phyloP scores from a whole-genome alignment of 2,329 filamentous ascomycete species.

The Venturia asperata region DNA sequence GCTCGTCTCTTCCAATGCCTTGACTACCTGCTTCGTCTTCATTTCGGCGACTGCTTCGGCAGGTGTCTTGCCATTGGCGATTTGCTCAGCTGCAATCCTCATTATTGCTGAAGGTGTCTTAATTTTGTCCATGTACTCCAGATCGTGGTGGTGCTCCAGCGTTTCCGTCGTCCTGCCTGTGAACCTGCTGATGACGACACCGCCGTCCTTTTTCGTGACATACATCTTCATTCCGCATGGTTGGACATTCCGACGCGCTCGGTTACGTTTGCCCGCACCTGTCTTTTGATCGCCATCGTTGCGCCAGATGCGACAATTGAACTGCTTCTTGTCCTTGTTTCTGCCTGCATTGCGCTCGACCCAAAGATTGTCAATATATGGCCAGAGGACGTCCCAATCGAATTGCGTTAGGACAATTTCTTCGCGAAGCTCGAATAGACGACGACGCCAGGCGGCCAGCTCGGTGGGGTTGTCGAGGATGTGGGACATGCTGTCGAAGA shows the following conservation, averaged over 20 bases:
- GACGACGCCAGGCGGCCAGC: slow-evolving; percentile 14
- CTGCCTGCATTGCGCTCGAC: slow-evolving; percentile 18
- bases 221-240: slow-evolving; percentile 20
- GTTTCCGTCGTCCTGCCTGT: slow-evolving; percentile 10
- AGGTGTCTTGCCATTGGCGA: slow-evolving; percentile 15
- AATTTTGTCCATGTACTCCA: slow-evolving; percentile 18
- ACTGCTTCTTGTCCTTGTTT: slow-evolving; percentile 15
- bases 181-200: slow-evolving; percentile 14
- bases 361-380: slow-evolving; percentile 18
- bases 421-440: slow-evolving; percentile 15
- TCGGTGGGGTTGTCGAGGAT: slow-evolving; percentile 11
- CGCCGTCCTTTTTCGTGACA: slow-evolving; percentile 16
- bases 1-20: slow-evolving; percentile 17
- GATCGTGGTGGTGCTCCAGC: slow-evolving; percentile 17
- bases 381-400: slow-evolving; percentile 16
- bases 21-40: slow-evolving; percentile 10
- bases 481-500: slow-evolving; percentile 1
- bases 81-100: slow-evolving; percentile 14
- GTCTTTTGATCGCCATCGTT: slow-evolving; percentile 16
- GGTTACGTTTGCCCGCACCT: slow-evolving; percentile 9
- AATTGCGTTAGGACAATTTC: slow-evolving; percentile 10
- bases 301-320: slow-evolving; percentile 19
- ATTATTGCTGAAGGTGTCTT: slow-evolving; percentile 18
- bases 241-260: slow-evolving; percentile 11
- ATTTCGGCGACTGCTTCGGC: slow-evolving; percentile 16